Base-by-base conservation (phyloP, 2,329 filamentous ascomycete species). In the Colletotrichum lini region DNA sequence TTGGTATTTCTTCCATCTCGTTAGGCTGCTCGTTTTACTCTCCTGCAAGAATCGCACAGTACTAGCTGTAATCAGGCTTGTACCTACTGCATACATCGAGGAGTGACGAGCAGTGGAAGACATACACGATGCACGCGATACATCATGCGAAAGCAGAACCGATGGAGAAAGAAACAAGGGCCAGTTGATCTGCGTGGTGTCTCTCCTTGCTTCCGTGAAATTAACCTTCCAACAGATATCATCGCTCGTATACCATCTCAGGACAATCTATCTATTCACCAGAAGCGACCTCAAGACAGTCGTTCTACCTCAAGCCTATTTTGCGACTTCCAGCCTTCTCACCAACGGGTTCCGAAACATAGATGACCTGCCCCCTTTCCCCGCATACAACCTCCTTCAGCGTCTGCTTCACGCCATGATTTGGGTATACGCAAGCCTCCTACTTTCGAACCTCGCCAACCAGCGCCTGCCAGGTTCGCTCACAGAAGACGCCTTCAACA, bases 401-500 rank as follows among this genome's bases (percentile, higher is more conserved):
- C 49, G 16, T 0, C 30, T 67, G 30, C 16, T 47, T 0, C 59
- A 54, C 16, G 63, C 63, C 6, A 9, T 59, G 1, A 8, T 35
- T 1, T 67, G 65, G 65, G 3, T 67, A 26, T 54, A 45, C 16
- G 44, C 21, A 42, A 50, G n/a, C 1, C 8, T 67, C 1, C 2
- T 67, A 0, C n/a, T 56, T 0, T 4, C 40, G 6, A 54, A 78
- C 49, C 76, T 84, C 13, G 77, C 79, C 44, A 84, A 85, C 73
- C 83, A 84, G 66, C 78, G 81, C 2, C 72, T 74, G 2, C 73
- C 77, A 2, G 74, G 73, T 3, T 77, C 82, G 3, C 73, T 82
- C 10, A 56, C 72, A 0, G 84, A 85, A 68, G 83, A 85, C 73
- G 42, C 53, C 0, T 62, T 82, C 61, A 85, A 85, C 77, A 85